Evolutionary conservation across 2,329 filamentous ascomycete species (phyloP).

Genomic region (Neopestalotiopsis clavispora): DNA sequence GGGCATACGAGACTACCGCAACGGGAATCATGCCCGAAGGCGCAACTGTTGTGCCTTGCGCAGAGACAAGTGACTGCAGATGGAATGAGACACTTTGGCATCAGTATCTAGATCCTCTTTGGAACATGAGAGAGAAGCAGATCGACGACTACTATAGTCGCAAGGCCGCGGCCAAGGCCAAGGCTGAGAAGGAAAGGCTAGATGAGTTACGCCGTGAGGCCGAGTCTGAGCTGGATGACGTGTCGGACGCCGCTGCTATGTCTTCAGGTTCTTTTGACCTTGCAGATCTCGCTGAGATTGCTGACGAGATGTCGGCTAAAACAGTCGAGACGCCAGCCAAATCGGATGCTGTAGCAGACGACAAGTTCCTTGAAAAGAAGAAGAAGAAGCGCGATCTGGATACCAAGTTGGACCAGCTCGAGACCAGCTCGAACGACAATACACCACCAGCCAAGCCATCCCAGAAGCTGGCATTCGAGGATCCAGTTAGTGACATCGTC

Average conservation of each 20-base stretch:
- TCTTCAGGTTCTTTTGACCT: background rate
- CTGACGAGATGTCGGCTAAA: background rate
- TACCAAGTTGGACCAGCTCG: background rate
- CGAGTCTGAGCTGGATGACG: constrained; percentile 10
- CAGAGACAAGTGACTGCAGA: constrained; percentile 49
- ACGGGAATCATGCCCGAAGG: constrained; percentile 71
- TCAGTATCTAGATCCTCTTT: constrained; percentile 52
- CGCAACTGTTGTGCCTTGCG: constrained; percentile 55
- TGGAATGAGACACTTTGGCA: constrained; percentile 60
- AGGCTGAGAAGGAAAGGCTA: constrained; percentile 24
- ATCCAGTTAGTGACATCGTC: constrained; percentile 20
- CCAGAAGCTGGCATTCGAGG: constrained; percentile 20
- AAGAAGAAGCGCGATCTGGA: constrained; percentile 15
- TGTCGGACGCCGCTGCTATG: background rate
- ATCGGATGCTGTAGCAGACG: background rate
- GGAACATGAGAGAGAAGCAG: constrained; percentile 46
- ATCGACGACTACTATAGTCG: constrained; percentile 46
- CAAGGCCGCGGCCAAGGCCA: constrained; percentile 42
- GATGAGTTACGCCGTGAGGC: constrained; percentile 19
- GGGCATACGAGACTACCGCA: constrained; percentile 67
- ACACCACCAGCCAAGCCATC: constrained; percentile 21
- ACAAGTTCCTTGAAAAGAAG: background rate
- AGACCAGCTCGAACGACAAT: constrained; percentile 22
- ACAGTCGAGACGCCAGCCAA: background rate
- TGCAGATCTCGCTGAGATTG: background rate